A percentile compares a stretch with the other conserved stretches of the same genome.
Evolutionary conservation across 495 filamentous ascomycete species (phyloP).

Genomic region (Hyaloscypha variabilis): DNA sequence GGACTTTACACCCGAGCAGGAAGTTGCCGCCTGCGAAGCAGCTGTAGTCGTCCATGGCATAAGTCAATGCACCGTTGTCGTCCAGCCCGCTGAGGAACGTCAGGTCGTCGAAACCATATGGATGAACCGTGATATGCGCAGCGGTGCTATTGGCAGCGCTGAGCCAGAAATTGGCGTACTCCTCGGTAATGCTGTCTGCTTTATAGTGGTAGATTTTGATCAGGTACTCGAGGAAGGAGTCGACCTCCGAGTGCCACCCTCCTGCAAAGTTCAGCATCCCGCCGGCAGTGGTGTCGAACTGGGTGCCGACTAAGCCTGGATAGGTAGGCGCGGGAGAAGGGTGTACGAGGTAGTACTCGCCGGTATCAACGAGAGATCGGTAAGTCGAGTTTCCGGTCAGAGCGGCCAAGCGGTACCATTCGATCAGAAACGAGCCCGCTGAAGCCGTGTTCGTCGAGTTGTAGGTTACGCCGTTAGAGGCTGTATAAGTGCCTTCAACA

Average conservation of each 20-base stretch:
- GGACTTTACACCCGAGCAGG: conserved; percentile 36
- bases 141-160: conserved; percentile 38
- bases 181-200: conserved; percentile 30
- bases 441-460: conserved; percentile 10
- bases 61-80: neutral
- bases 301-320: conserved; percentile 10
- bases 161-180: conserved; percentile 41
- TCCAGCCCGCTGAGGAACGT: conserved; percentile 31
- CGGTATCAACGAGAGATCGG: conserved; percentile 62
- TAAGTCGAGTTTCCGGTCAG: conserved; percentile 68
- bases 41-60: conserved; percentile 37
- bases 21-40: conserved; percentile 43
- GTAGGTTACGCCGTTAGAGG: no score
- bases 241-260: neutral
- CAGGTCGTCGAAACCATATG: conserved; percentile 18
- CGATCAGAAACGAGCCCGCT: conserved; percentile 69
- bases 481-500: no score
- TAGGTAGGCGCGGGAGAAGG: conserved; percentile 57
- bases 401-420: conserved; percentile 82
- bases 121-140: conserved; percentile 29
- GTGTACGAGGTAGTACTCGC: conserved; percentile 68
- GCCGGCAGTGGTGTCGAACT: neutral
- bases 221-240: conserved; percentile 38
- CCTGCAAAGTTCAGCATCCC: neutral
- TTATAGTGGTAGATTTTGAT: conserved; percentile 41